Evolutionary conservation across 768 basidiomycete species (phyloP).

Genomic region (Termitomyces sp.): DNA sequence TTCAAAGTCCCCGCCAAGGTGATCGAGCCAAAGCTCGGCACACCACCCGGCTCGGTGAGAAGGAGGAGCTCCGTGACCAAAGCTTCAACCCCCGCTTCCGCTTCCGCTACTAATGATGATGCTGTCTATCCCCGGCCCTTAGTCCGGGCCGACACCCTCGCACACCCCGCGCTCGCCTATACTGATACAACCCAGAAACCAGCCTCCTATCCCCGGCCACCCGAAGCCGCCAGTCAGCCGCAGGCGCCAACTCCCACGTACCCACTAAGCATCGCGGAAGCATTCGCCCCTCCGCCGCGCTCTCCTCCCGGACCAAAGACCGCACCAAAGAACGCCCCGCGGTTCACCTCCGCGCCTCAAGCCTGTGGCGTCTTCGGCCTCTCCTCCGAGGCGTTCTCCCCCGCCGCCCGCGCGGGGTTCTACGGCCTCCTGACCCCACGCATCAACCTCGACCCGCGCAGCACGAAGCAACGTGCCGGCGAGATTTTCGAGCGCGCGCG

Average conservation of each 20-base stretch:
- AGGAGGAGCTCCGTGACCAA: neutral
- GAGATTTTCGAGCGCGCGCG: neutral
- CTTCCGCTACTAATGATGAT: neutral
- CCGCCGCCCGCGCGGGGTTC: neutral
- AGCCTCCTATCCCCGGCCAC: conserved; percentile 1
- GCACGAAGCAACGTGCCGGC: neutral
- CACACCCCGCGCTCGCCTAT: neutral
- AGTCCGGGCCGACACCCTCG: neutral
- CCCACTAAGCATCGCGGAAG: neutral
- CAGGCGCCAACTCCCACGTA: too few species aligned
- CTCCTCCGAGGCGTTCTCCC: neutral
- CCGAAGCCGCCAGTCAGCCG: too few species aligned
- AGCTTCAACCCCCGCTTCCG: too few species aligned
- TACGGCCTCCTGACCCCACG: neutral
- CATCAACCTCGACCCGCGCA: neutral
- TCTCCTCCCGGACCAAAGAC: neutral
- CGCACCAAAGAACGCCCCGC: neutral
- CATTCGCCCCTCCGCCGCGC: neutral
- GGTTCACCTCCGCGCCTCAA: neutral
- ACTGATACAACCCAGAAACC: neutral
- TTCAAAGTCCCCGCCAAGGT: conserved; percentile 2
- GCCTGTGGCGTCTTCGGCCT: neutral
- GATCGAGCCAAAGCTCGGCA: neutral
- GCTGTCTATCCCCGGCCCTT: neutral
- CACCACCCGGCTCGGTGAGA: neutral